Base-by-base conservation (phyloP, 768 basidiomycete genomes). In the Naganishia vaughanmartiniae region DNA sequence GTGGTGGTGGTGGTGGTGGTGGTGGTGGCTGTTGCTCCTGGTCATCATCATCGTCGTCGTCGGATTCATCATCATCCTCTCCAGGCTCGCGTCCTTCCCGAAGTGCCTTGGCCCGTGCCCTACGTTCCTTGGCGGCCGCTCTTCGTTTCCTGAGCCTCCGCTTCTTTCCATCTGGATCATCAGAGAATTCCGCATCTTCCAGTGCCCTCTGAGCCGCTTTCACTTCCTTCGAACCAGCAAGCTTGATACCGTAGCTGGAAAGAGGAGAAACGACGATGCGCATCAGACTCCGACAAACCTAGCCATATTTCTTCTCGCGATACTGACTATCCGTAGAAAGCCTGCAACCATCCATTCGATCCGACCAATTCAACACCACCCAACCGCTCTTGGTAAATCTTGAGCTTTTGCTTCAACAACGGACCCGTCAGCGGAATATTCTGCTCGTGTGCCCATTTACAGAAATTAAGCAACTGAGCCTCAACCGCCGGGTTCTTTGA, bases 401-500 rank as follows among this genome's bases (percentile, higher is more conserved):
- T 63, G 24, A 63, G 28, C 26, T 63, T 63, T 46, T 63, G 60
- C 60, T 63, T 63, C n/a, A 63, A 26, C 60, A 63, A 42, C 42
- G 60, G 60, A n/a, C 60, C 60, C 39, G 60, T 63, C 12, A 63
- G 36, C 60, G 60, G 60, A 45, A 63, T 63, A 26, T 45, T 45
- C 26, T 63, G 60, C 26, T 63, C 60, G 4, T 63, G 36, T 11
- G 60, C 60, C 60, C 60, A 63, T 30, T 63, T 63, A 42, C 60
- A 63, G 19, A 63, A 63, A 17, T 63, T 63, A 4, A 63, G n/a
- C 2, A 63, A 28, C 26, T 63, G 60, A 28, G 60, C 60, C 19
- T 63, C 60, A n/a, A 63, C 60, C 7, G 60, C 60, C 42, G 60
- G 60, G 30, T 63, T 63, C 60, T 63, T 63, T n/a, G 39, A 42